These are phyloP conservation scores for Violaceomyces palustris DNA, from an alignment of 1,284 basidiomycete species.

Conservation along the genomic window DNA sequence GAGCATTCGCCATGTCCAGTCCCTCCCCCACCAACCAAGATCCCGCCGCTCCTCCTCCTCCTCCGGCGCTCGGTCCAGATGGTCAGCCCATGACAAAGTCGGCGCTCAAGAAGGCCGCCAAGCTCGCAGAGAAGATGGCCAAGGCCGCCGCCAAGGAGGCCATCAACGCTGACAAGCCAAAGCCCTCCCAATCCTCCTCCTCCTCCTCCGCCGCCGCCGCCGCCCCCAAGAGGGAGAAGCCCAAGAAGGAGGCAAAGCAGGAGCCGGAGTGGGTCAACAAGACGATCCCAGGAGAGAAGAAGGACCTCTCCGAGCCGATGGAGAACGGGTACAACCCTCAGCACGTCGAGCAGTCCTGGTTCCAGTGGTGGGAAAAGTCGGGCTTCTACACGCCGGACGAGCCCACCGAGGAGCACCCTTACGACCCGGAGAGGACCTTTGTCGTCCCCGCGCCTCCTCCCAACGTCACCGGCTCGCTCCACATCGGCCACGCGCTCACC, in stretches of 20 bases:
- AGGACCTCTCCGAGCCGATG: slow-evolving; percentile 77
- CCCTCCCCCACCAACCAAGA: too few species aligned
- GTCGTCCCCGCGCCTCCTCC: slow-evolving; percentile 90
- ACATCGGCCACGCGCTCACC: slow-evolving; percentile 94
- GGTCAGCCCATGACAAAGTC: slow-evolving; percentile 38
- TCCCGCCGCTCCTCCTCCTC: slow-evolving; percentile 9
- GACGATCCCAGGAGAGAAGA: slow-evolving; percentile 46
- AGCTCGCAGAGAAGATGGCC: slow-evolving; percentile 45
- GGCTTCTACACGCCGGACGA: slow-evolving; percentile 77
- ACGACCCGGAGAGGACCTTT: slow-evolving; percentile 59
- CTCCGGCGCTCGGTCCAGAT: slow-evolving; percentile 25
- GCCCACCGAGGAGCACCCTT: slow-evolving; percentile 45
- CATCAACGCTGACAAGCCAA: slow-evolving; percentile 39
- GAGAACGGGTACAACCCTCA: slow-evolving; percentile 86
- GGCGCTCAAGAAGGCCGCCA: slow-evolving; percentile 45
- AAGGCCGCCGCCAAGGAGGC: slow-evolving; percentile 45
- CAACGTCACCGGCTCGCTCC: slow-evolving; percentile 95
- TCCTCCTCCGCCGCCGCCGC: slow-evolving; percentile 18
- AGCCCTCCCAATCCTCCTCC: too few species aligned
- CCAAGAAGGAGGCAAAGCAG: slow-evolving; percentile 47
- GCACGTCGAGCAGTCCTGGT: slow-evolving; percentile 93
- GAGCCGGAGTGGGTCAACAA: slow-evolving; percentile 49
- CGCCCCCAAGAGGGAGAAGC: slow-evolving; percentile 47
- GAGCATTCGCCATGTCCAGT: too few species aligned
- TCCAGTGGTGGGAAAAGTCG: slow-evolving; percentile 91